Evolutionary conservation across 768 basidiomycete species (phyloP), one percentile per base, ranked within the genome.

Genomic region (Nevesoporus exiguus): DNA sequence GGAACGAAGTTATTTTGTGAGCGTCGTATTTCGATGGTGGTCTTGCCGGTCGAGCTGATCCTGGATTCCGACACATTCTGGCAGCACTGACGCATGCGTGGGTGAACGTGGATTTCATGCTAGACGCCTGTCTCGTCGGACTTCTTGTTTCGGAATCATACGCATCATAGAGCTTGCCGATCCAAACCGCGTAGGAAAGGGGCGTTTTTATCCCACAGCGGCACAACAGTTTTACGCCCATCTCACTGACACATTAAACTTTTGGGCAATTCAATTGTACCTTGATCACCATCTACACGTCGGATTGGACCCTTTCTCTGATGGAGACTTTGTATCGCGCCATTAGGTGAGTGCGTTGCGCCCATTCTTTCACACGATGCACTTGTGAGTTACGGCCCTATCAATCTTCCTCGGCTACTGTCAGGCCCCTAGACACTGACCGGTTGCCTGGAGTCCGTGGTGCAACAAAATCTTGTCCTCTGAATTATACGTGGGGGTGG

Each of bases 41-140:
- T 55, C 27, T 41, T 29, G 14, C 41, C 33, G 27, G 9, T 39
- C n/a, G 15, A 29, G 45, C 50, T 62, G 54, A 51, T 36, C 42
- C 49, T 15, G 36, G 46, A 48, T 36, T 24, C 19, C 17, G n/a
- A n/a, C n/a, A n/a, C n/a, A n/a, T n/a, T 49, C 19, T n/a, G n/a
- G n/a, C 59, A 98, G 96, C 88, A 43, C 72, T 81, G 22, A 98
- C 95, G 0, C 96, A 99, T 70, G 90, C 87, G 4, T 99, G 96
- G 96, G 94, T 99, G 30, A 98, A 93, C 61, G 83, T 80, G n/a
- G 96, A 99, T 47, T 87, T 87, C 62, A 97, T 98, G 92, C 77
- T 99, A 21, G 95, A 98, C 66, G 80, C 84, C 31, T 98, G 93
- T 69, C 76, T 97, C 43, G 88, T 99, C 34, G 96, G 96, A 15